Evolutionary conservation across 345 rosid genomes (phyloP), one percentile per base, ranked within the genome.

Genomic region (Geranium rotundifolium): DNA sequence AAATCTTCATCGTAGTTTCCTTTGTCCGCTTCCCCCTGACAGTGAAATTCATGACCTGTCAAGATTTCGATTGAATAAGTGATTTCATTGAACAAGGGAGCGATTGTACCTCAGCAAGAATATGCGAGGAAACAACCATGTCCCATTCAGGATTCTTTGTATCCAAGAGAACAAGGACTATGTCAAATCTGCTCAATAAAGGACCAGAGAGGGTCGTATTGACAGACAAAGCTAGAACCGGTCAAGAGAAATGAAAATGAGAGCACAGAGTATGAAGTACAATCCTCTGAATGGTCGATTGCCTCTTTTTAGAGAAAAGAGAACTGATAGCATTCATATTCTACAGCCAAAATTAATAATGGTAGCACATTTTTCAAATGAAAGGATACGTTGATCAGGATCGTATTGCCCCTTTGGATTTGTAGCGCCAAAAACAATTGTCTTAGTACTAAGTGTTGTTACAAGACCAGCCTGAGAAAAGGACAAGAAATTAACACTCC

Each of bases 91-190:
- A 3, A 16, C 17, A 13, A 54, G 16, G 23, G 15, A 52, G 50
- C 57, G 12, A 54, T 41, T 17, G 18, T 50, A 89, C 98, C 91
- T 85, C 91, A 8, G 81, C 75, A 71, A 92, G 97, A 77, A 92
- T 92, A 77, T 92, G 98, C 72, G 98, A 89, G 60, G 98, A 92
- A 69, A 92, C 97, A 73, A 92, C 96, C 67, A 72, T 84, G 81
- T 92, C 98, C 98, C 98, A 92, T 75, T 86, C 96, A 10, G 98
- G 98, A 84, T 87, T 87, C 76, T 89, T 92, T 34, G 97, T 85
- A 75, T 92, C 98, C 71, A 92, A 74, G 63, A 92, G 96, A 60
- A 89, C 97, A 17, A 92, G 90, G 55, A 92, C 95, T 52, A 92
- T 89, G 66, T 87, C 96, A 68, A 92, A 92, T 81, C 98, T 87